A percentile compares a stretch with the other conserved stretches of the same genome.
Conservation (phyloP, 495 filamentous ascomycete species). For the Trichoderma parareesei region DNA sequence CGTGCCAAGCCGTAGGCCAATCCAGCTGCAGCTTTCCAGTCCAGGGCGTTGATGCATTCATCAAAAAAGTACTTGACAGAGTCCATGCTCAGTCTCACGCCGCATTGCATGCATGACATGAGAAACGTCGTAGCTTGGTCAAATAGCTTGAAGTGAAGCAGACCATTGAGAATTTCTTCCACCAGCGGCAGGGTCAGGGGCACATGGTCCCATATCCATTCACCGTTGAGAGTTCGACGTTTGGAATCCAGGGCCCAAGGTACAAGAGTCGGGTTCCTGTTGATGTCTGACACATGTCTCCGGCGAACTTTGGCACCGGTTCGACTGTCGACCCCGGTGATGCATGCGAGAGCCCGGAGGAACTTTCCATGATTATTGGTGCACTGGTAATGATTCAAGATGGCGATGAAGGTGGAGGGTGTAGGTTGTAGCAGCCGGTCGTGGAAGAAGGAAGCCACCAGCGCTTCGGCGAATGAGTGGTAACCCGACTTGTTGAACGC, state of each 20-base stretch:
- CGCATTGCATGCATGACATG: slow-evolving; percentile 24
- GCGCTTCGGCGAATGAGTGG: slow-evolving; percentile 40
- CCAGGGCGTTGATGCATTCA: slow-evolving; percentile 21
- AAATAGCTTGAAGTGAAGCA: slow-evolving; percentile 29
- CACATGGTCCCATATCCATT: slow-evolving; percentile 22
- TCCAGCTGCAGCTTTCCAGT: slow-evolving; percentile 20
- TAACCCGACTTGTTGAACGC: slow-evolving; percentile 45
- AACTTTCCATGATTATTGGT: slow-evolving; percentile 14
- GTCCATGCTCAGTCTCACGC: slow-evolving; percentile 16
- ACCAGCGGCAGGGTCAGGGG: slow-evolving; percentile 20
- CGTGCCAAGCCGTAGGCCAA: slow-evolving; percentile 22
- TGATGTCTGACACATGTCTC: slow-evolving; percentile 12
- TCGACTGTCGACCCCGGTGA: slow-evolving; percentile 24
- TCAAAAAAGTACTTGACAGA: slow-evolving; percentile 28
- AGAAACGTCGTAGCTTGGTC: slow-evolving; percentile 28
- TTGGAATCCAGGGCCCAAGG: slow-evolving; percentile 15
- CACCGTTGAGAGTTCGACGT: slow-evolving; percentile 13
- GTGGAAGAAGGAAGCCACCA: slow-evolving; percentile 47
- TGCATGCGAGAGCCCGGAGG: slow-evolving; percentile 14
- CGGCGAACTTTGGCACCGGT: slow-evolving; percentile 19
- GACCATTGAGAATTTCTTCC: slow-evolving; percentile 29
- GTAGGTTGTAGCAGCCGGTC: slow-evolving; percentile 43
- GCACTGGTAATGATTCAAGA: slow-evolving; percentile 48
- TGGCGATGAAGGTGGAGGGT: slow-evolving; percentile 40
- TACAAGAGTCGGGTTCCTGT: neutral